phyloP scores from a whole-genome alignment of 169 alveolate species.

The Amoebophrya sp. region DNA sequence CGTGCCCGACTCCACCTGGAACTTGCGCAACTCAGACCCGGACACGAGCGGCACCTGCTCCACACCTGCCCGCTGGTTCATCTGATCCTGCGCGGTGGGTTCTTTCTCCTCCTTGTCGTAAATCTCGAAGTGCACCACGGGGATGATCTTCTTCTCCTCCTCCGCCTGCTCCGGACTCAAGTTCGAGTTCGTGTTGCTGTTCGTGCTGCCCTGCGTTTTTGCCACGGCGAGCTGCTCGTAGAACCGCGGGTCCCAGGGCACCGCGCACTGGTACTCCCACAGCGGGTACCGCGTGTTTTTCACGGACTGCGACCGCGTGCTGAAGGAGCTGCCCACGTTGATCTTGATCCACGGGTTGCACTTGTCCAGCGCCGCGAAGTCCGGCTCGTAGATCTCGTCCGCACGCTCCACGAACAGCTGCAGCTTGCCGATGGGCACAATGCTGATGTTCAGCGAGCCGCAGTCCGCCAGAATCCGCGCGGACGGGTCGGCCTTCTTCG shows the following conservation, averaged over 20 bases:
- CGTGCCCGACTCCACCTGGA: not conserved
- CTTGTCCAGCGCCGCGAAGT: not conserved
- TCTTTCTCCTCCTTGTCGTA: not conserved
- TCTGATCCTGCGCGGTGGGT: not conserved
- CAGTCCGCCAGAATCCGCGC: not conserved
- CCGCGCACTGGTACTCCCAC: not conserved
- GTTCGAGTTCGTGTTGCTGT: not conserved
- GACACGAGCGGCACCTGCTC: no score
- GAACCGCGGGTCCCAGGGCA: slow-evolving; percentile 17
- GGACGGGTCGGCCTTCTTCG: not conserved
- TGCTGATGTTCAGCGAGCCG: not conserved
- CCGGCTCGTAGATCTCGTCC: not conserved
- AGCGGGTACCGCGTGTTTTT: not conserved
- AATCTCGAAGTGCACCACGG: not conserved
- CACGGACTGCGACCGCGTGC: not conserved
- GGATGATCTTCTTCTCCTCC: not conserved
- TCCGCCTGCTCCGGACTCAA: not conserved
- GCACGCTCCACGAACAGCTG: not conserved
- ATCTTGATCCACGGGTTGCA: not conserved
- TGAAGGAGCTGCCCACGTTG: not conserved
- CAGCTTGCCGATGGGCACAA: not conserved
- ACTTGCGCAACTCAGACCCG: no score
- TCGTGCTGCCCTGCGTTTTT: no score
- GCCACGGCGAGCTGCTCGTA: no score
- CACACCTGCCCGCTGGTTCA: no score